A percentile compares a stretch with the other conserved stretches of the same genome.
phyloP scores from a whole-genome alignment of 805 yeast genomes.

The Sungouiozyma ichnusensis region DNA sequence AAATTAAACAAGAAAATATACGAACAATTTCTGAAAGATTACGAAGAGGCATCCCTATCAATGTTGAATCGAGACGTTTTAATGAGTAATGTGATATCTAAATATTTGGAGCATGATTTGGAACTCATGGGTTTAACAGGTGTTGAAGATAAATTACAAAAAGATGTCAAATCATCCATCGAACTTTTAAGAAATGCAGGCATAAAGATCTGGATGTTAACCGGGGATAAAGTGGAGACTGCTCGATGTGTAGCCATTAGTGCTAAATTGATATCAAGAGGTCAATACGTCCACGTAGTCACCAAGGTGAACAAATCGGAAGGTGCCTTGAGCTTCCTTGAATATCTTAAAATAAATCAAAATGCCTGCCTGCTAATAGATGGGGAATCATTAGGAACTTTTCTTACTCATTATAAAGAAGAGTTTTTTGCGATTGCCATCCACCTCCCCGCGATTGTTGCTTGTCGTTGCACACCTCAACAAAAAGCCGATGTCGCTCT shows the following conservation, averaged over 20 bases:
- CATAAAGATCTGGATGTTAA: constrained; percentile 95
- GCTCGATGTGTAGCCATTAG: constrained; percentile 97
- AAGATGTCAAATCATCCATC: constrained; percentile 82
- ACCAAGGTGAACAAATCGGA: constrained; percentile 51
- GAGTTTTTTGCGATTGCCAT: constrained; percentile 76
- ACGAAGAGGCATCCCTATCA: constrained; percentile 61
- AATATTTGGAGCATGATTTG: constrained; percentile 68
- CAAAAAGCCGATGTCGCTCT: constrained; percentile 94
- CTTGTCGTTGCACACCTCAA: constrained; percentile 97
- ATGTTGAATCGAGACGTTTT: constrained; percentile 70
- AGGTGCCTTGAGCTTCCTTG: constrained; percentile 65
- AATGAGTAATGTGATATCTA: constrained; percentile 58
- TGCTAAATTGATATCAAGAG: constrained; percentile 83
- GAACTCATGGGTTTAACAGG: constrained; percentile 91
- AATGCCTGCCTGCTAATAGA: constrained; percentile 70
- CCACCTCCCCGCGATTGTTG: constrained; percentile 84
- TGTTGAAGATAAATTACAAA: constrained; percentile 90
- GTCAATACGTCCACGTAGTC: constrained; percentile 84
- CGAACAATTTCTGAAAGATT: constrained; percentile 53
- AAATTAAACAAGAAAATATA: constrained; percentile 44
- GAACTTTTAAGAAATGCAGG: constrained; percentile 94
- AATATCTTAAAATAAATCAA: constrained; percentile 50
- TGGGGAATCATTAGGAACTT: constrained; percentile 79
- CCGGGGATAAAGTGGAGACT: constrained; percentile 98
- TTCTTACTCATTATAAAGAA: constrained; percentile 47